These are phyloP conservation scores for Hordeum marinum DNA, from an alignment of 176 grass and related monocot species.

Conservation along the genomic window DNA sequence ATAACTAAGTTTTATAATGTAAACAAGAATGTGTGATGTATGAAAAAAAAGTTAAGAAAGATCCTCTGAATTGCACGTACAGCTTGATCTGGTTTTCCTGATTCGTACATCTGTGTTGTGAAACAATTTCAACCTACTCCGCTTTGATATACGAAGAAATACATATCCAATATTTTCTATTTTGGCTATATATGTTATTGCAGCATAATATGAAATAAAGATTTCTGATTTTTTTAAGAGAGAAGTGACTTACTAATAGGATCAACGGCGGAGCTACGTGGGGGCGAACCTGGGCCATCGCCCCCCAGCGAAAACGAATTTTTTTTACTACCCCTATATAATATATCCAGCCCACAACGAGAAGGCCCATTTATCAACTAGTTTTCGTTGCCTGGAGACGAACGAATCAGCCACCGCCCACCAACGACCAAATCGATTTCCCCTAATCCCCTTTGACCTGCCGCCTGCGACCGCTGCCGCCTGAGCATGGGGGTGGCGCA, in stretches of 20 bases:
- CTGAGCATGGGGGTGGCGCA: no score
- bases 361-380: no score
- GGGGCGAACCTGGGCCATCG: no score
- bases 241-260: neutral
- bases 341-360: no score
- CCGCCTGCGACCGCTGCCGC: no score
- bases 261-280: no score
- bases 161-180: neutral
- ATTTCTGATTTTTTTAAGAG: neutral
- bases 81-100: neutral
- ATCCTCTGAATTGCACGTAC: neutral
- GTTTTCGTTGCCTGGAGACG: no score
- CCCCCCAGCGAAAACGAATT: no score
- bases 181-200: neutral
- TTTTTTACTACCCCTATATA: no score
- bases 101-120: neutral
- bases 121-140: neutral
- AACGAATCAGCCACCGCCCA: no score
- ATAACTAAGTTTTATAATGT: neutral
- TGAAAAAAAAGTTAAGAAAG: neutral
- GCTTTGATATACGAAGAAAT: neutral
- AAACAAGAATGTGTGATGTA: neutral
- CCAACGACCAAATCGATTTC: no score
- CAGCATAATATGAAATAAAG: neutral
- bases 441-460: no score